Conservation (phyloP, 352 stramenopile species). For the Aphanomyces cochlioides region DNA sequence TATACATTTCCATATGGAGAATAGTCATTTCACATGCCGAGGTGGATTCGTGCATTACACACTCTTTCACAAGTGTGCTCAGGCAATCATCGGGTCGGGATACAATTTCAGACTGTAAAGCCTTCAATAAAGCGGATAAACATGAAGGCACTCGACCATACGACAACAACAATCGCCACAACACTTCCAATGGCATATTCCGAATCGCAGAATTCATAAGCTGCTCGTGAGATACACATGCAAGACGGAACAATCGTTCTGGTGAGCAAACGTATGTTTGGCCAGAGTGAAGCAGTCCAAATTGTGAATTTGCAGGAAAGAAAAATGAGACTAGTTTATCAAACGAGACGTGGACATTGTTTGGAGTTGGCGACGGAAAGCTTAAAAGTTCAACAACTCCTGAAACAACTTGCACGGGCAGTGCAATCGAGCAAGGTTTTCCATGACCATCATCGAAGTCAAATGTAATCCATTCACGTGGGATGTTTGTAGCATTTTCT, state of each 20-base stretch:
- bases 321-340: conserved; percentile 21
- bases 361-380: conserved; percentile 58
- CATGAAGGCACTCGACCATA: conserved; percentile 43
- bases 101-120: background rate
- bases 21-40: conserved; percentile 36
- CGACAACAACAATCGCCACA: conserved; percentile 57
- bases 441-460: background rate
- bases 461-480: conserved; percentile 11
- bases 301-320: conserved; percentile 52
- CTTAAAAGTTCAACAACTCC: conserved; percentile 81
- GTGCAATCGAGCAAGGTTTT: background rate
- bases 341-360: background rate
- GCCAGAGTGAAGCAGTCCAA: conserved; percentile 53
- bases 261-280: conserved; percentile 74
- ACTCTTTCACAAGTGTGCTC: conserved; percentile 13
- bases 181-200: conserved; percentile 49
- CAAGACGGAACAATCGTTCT: conserved; percentile 56
- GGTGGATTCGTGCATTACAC: conserved; percentile 33
- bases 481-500: background rate
- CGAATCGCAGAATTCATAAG: conserved; percentile 51
- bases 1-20: conserved; percentile 26
- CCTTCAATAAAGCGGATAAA: background rate
- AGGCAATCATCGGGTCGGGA: conserved; percentile 35
- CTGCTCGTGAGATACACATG: conserved; percentile 40
- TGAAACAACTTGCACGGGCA: conserved; percentile 48